phyloP scores from a whole-genome alignment of 2,329 filamentous ascomycete species.

The Sporothrix protearum region DNA sequence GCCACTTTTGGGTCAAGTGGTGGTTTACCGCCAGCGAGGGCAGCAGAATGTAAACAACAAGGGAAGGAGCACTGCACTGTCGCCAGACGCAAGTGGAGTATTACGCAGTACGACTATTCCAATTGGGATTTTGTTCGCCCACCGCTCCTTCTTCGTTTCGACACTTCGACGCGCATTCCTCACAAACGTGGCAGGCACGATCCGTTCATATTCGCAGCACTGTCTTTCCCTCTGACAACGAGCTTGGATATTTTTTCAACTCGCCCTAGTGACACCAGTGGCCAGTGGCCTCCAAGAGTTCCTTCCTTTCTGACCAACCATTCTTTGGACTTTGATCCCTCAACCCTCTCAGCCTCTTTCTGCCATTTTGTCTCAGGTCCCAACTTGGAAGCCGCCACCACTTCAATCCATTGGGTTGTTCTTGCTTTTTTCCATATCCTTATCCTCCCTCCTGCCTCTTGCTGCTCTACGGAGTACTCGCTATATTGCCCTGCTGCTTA shows the following conservation, averaged over 20 bases:
- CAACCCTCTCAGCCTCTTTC: background rate
- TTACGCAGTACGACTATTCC: background rate
- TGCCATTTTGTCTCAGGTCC: slow-evolving; percentile 18
- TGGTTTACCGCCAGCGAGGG: background rate
- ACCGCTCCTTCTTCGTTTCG: slow-evolving; percentile 8
- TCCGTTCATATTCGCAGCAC: background rate
- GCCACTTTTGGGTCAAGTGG: background rate
- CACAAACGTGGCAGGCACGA: slow-evolving; percentile 9
- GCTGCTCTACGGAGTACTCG: background rate
- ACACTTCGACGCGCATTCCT: background rate
- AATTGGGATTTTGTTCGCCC: background rate
- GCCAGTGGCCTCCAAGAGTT: background rate
- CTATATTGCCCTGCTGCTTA: background rate
- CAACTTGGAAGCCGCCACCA: slow-evolving; percentile 14
- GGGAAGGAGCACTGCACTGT: slow-evolving; percentile 7
- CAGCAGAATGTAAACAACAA: slow-evolving; percentile 23
- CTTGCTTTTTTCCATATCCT: background rate
- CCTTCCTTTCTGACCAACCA: slow-evolving; percentile 14
- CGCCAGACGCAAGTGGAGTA: background rate
- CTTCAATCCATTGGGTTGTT: background rate
- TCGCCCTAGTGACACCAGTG: background rate
- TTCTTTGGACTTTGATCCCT: slow-evolving; percentile 1
- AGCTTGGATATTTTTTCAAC: slow-evolving; percentile 1
- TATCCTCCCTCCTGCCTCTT: background rate
- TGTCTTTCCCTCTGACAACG: slow-evolving; percentile 21